Evolutionary conservation across 169 alveolate species (phyloP).

Genomic region (Cryptosporidium parvum): DNA sequence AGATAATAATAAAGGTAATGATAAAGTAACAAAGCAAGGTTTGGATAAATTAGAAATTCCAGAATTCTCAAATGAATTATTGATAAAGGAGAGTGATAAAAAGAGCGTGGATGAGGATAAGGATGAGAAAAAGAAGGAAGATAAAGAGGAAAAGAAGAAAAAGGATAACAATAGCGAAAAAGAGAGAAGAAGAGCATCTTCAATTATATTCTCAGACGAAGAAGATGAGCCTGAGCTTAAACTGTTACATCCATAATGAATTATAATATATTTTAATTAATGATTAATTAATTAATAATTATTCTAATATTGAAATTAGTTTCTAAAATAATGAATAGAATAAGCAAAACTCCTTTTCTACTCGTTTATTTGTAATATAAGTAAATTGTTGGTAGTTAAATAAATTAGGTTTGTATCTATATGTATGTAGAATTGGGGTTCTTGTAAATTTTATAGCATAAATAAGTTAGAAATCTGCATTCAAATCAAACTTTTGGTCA

Average conservation of each 20-base stretch:
- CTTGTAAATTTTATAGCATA: too few species aligned
- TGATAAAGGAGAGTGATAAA: background rate
- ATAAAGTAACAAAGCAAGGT: background rate
- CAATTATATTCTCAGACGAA: constrained; percentile 52
- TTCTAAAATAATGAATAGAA: too few species aligned
- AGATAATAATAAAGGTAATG: background rate
- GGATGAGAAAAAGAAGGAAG: background rate
- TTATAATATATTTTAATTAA: background rate
- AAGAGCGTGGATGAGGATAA: background rate
- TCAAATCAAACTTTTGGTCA: constrained; percentile 82
- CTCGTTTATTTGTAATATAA: too few species aligned
- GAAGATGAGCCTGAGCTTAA: constrained; percentile 62
- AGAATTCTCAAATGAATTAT: constrained; percentile 22
- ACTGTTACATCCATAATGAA: constrained; percentile 32
- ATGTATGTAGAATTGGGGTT: background rate
- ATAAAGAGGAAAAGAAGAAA: background rate
- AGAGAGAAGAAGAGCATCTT: constrained; percentile 35
- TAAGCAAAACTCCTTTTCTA: too few species aligned
- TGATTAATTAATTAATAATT: background rate
- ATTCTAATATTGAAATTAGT: too few species aligned
- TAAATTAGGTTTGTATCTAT: too few species aligned
- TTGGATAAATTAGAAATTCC: constrained; percentile 16
- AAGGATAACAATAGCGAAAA: background rate
- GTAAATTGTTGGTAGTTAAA: too few species aligned
- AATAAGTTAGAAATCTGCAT: constrained; percentile 81